A percentile compares a stretch with the other conserved stretches of the same genome.
Conservation (phyloP, 2,329 filamentous ascomycete species). For the Epichloe amarillans region DNA sequence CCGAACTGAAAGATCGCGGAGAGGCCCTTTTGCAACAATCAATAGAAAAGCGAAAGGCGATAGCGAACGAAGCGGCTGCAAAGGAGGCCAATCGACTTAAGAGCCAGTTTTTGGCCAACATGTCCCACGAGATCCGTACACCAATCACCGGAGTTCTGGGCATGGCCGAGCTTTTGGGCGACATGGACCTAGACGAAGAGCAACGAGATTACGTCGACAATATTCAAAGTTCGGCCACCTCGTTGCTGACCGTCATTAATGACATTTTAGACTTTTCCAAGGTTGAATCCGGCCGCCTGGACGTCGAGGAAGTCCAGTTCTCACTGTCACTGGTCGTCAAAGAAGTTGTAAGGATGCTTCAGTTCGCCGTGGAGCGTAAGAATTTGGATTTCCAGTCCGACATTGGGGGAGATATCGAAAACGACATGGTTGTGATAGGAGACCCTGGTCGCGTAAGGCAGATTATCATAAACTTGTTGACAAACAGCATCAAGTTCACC, state of each 20-base stretch:
- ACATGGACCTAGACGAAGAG: conserved; percentile 54
- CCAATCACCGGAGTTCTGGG: conserved; percentile 72
- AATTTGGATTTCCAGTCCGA: conserved; percentile 59
- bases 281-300: conserved; percentile 62
- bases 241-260: conserved; percentile 75
- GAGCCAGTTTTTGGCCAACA: conserved; percentile 67
- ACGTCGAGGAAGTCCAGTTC: conserved; percentile 72
- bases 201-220: conserved; percentile 65
- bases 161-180: conserved; percentile 62
- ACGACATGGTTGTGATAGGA: conserved; percentile 67
- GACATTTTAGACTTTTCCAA: conserved; percentile 87
- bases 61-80: conserved; percentile 64
- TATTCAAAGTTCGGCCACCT: conserved; percentile 67
- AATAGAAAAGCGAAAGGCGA: conserved; percentile 53
- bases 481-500: conserved; percentile 66
- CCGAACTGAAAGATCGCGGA: conserved; percentile 54
- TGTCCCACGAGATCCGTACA: conserved; percentile 69
- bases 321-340: conserved; percentile 59
- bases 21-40: conserved; percentile 49
- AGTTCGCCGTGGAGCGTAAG: conserved; percentile 71
- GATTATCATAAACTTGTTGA: conserved; percentile 68
- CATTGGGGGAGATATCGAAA: conserved; percentile 48
- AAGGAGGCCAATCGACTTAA: conserved; percentile 73
- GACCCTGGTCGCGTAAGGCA: conserved; percentile 76
- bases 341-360: conserved; percentile 77